A percentile compares a stretch with the other conserved stretches of the same genome.
Evolutionary conservation across 2,329 filamentous ascomycete genomes (phyloP).

Genomic region (Xenosphaeropsis pyriputrescens): DNA sequence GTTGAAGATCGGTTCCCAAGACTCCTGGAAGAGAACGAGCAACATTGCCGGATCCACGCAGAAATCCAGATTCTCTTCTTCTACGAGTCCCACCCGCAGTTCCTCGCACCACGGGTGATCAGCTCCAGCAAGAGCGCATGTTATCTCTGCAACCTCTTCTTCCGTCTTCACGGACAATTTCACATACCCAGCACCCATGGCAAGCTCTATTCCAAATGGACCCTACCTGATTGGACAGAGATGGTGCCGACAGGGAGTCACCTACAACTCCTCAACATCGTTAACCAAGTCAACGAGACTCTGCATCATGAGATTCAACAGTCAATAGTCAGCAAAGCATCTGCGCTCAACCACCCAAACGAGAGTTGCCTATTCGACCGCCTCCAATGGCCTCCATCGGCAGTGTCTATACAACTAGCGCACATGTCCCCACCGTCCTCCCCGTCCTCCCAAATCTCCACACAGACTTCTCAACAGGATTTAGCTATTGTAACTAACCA

Average conservation of each 20-base stretch:
- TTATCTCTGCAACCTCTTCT: constrained; percentile 30
- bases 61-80: constrained; percentile 30
- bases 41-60: constrained; percentile 22
- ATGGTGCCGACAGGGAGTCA: not conserved
- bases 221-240: constrained; percentile 17
- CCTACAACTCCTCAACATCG: not conserved
- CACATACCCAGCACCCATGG: constrained; percentile 25
- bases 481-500: no score
- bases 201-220: constrained; percentile 26
- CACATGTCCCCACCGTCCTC: no score
- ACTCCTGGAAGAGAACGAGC: constrained; percentile 5
- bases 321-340: no score
- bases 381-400: no score
- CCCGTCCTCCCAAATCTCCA: no score
- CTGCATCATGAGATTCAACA: not conserved
- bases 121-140: constrained; percentile 32
- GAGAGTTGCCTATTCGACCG: not conserved
- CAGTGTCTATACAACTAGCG: no score
- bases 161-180: constrained; percentile 23
- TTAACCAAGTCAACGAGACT: not conserved
- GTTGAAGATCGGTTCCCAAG: not conserved
- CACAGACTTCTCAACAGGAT: no score
- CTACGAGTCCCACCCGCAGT: constrained; percentile 17
- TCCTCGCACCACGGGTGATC: constrained; percentile 23
- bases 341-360: not conserved